Percentiles rank a stretch among this genome's conserved stretches.
These are phyloP conservation scores for Vigna angularis DNA, from an alignment of 306 rosid genomes.

Conservation along the genomic window DNA sequence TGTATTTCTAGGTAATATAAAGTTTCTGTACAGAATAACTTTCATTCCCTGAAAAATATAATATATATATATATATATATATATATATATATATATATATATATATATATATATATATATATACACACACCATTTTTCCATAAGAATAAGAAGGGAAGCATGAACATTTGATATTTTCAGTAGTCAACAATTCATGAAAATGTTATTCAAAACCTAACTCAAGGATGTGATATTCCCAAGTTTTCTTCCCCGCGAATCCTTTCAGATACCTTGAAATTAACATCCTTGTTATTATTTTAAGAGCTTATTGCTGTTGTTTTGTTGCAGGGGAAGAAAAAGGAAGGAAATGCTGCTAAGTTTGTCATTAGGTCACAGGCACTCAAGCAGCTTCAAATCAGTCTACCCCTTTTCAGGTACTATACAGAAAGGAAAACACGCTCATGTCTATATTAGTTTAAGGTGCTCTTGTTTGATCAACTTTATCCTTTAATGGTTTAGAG, in stretches of 20 bases:
- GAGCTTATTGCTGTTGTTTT: background rate
- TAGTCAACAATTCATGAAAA: background rate
- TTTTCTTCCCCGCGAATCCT: too few relatives aligned
- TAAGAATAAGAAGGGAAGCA: background rate
- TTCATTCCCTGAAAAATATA: too few relatives aligned
- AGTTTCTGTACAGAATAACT: background rate
- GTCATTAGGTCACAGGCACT: conserved; percentile 88
- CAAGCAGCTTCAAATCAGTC: conserved; percentile 80
- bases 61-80: too few relatives aligned
- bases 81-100: too few relatives aligned
- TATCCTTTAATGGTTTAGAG: background rate
- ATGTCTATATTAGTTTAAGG: background rate
- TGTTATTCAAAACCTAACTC: background rate
- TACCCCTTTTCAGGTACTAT: conserved; percentile 80
- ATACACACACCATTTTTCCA: too few relatives aligned
- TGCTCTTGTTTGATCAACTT: background rate
- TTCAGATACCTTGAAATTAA: background rate
- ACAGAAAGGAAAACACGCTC: background rate
- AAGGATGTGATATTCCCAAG: background rate
- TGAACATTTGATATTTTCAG: background rate
- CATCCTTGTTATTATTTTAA: background rate
- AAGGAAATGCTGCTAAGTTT: conserved; percentile 91
- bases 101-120: too few relatives aligned
- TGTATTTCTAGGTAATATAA: background rate
- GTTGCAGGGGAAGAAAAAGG: conserved; percentile 91